Conservation (phyloP, 805 yeast species). For the Cyberlindnera nakhonratchasimensis region DNA sequence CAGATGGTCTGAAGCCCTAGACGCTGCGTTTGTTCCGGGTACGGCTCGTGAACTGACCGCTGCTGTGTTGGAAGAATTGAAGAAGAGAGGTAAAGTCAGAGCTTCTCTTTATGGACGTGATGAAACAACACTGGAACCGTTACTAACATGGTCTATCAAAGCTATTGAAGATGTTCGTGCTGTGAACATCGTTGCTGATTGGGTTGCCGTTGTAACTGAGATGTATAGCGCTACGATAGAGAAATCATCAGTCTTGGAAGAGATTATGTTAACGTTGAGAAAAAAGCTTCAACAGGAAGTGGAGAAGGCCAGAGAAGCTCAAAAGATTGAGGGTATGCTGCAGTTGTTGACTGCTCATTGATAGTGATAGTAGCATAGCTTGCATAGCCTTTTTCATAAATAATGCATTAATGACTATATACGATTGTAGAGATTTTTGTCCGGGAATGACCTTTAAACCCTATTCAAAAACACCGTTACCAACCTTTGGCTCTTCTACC, state of each 20-base stretch:
- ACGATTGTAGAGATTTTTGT: conserved; percentile 1
- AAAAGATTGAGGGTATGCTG: conserved; percentile 89
- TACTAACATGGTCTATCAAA: conserved; percentile 78
- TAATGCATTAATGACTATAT: conserved; percentile 2
- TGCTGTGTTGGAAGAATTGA: conserved; percentile 81
- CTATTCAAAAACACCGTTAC: too few species aligned
- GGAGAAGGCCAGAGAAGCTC: conserved; percentile 79
- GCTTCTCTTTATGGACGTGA: conserved; percentile 80
- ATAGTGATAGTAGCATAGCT: not conserved
- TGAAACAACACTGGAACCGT: conserved; percentile 80
- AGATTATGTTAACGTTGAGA: conserved; percentile 57
- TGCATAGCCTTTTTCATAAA: not conserved
- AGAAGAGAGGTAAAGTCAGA: conserved; percentile 83
- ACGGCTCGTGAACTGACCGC: conserved; percentile 75
- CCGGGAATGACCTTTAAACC: too few species aligned
- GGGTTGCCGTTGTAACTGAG: conserved; percentile 68
- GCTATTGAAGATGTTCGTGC: conserved; percentile 77
- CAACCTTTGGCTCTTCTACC: conserved; percentile 34
- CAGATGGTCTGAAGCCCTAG: conserved; percentile 91
- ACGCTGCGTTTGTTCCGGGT: conserved; percentile 78
- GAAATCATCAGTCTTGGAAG: conserved; percentile 73
- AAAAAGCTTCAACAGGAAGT: conserved; percentile 66
- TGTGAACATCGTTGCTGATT: conserved; percentile 57
- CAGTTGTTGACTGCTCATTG: conserved; percentile 63
- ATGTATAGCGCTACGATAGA: conserved; percentile 75